Evolutionary conservation across 1,284 basidiomycete genomes (phyloP).

Genomic region (Lentinus polychrous): DNA sequence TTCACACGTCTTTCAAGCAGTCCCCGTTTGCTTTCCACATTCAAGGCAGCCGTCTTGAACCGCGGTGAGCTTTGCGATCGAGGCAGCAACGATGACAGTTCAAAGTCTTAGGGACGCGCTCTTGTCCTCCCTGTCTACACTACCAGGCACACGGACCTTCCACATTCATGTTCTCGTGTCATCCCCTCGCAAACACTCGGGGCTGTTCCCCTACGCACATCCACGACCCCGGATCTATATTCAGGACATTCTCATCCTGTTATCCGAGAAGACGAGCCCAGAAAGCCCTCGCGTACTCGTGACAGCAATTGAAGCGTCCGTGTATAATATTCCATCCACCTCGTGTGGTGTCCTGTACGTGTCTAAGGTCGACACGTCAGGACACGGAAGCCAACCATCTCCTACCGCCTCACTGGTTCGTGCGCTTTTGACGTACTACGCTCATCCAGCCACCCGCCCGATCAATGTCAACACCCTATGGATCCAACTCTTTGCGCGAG

Average conservation of each 20-base stretch:
- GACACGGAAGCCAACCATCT: conserved; percentile 55
- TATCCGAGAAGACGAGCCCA: conserved; percentile 49
- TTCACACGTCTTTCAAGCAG: no score
- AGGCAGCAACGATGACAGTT: neutral
- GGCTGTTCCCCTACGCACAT: conserved; percentile 70
- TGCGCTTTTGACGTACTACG: conserved; percentile 65
- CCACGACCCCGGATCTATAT: conserved; percentile 57
- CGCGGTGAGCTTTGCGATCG: no score
- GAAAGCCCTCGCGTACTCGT: conserved; percentile 55
- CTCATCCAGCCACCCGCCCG: conserved; percentile 61
- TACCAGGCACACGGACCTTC: conserved; percentile 64
- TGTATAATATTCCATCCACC: conserved; percentile 73
- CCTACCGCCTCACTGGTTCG: conserved; percentile 66
- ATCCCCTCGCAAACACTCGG: conserved; percentile 58
- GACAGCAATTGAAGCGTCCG: conserved; percentile 74
- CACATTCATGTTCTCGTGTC: conserved; percentile 73
- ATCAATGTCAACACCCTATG: conserved; percentile 49
- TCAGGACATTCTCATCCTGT: conserved; percentile 71
- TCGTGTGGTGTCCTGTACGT: conserved; percentile 79
- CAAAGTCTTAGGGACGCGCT: conserved; percentile 56
- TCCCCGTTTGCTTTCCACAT: no score
- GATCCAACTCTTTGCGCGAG: conserved; percentile 88
- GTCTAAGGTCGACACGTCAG: conserved; percentile 92
- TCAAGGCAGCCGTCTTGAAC: no score
- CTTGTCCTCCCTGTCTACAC: conserved; percentile 43